Conservation (phyloP, 1,284 basidiomycete genomes). For the Chalciporus piperatoides region DNA sequence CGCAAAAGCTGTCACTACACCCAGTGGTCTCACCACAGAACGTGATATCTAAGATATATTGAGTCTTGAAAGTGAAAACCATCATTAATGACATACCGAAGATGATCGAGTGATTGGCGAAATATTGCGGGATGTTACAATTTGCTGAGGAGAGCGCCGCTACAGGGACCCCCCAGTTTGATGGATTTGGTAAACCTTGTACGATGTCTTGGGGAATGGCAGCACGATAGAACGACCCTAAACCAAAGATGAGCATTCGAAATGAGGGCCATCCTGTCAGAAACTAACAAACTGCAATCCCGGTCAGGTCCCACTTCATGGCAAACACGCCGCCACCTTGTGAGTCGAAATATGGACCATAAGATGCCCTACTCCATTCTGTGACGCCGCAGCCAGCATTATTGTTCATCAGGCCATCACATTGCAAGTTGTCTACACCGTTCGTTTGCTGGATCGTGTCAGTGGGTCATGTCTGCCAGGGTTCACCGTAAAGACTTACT, state of each 20-base stretch:
- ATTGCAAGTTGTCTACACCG: constrained; percentile 39
- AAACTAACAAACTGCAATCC: constrained; percentile 55
- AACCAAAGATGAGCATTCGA: constrained; percentile 9
- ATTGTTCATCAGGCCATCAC: constrained; percentile 39
- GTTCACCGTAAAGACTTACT: constrained; percentile 30
- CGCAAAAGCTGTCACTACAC: not conserved
- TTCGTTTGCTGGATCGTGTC: constrained; percentile 32
- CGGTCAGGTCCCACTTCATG: constrained; percentile 56
- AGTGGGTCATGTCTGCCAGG: constrained; percentile 3
- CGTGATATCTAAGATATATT: constrained; percentile 60
- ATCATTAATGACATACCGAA: constrained; percentile 41
- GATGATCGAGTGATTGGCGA: constrained; percentile 60
- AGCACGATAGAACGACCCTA: constrained; percentile 60
- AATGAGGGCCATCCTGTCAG: not conserved
- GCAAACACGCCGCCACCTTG: constrained; percentile 61
- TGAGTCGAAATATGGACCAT: constrained; percentile 55
- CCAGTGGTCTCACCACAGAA: constrained; percentile 56
- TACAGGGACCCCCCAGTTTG: constrained; percentile 50
- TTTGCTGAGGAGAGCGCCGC: constrained; percentile 42
- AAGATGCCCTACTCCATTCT: constrained; percentile 55
- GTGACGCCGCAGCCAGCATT: constrained; percentile 57
- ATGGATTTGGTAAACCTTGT: constrained; percentile 41
- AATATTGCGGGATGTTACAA: constrained; percentile 50
- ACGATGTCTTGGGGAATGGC: constrained; percentile 53
- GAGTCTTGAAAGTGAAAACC: constrained; percentile 11